Conservation (phyloP, 257 asterid genomes). For the Catharanthus roseus region DNA sequence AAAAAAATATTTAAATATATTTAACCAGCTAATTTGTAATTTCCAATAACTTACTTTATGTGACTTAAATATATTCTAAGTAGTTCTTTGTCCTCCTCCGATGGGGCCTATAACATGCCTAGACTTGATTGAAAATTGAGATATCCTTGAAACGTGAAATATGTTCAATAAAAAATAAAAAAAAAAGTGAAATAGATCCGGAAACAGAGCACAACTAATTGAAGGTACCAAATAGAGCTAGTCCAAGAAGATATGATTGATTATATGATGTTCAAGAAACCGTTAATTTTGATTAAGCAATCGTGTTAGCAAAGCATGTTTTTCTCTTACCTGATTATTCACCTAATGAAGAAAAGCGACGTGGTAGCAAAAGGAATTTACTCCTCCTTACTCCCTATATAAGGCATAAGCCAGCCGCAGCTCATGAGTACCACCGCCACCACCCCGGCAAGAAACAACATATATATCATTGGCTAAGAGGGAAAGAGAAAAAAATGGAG, state of each 20-base stretch:
- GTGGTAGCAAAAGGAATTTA: slow-evolving; percentile 22
- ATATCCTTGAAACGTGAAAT: too few species aligned
- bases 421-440: slow-evolving; percentile 31
- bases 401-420: slow-evolving; percentile 35
- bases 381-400: slow-evolving; percentile 29
- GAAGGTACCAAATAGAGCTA: neutral
- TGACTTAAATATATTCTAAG: too few species aligned
- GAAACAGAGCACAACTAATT: neutral
- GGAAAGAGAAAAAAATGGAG: slow-evolving; percentile 29
- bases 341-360: slow-evolving; percentile 76
- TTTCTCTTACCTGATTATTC: slow-evolving; percentile 22
- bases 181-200: neutral
- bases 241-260: slow-evolving; percentile 7
- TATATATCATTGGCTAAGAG: slow-evolving; percentile 17
- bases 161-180: neutral
- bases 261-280: slow-evolving; percentile 15
- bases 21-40: too few species aligned
- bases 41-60: too few species aligned
- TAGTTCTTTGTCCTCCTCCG: too few species aligned
- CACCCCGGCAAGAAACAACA: slow-evolving; percentile 23
- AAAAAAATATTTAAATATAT: too few species aligned
- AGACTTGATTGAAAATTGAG: too few species aligned
- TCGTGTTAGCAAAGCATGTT: slow-evolving; percentile 34
- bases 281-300: slow-evolving; percentile 9
- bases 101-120: too few species aligned